Percentiles rank a stretch among this genome's conserved stretches.
These are phyloP conservation scores for Nicotiana otophora DNA, from an alignment of 257 asterid species.

Conservation along the genomic window DNA sequence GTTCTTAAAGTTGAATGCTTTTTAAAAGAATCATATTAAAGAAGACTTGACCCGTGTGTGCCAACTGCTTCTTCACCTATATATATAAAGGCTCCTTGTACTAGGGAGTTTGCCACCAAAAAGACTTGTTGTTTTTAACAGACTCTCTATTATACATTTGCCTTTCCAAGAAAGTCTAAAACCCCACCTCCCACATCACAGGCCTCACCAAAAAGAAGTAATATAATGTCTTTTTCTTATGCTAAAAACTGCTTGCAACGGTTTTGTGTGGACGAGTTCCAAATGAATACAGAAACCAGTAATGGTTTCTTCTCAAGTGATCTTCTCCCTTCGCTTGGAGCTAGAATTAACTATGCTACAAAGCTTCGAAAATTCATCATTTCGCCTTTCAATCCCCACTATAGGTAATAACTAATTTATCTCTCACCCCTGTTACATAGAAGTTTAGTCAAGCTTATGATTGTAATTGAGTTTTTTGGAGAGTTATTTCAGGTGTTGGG, in stretches of 20 bases:
- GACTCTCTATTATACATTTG: neutral
- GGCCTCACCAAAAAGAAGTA: neutral
- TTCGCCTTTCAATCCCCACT: constrained; percentile 68
- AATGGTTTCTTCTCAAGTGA: constrained; percentile 64
- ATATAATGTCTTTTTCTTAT: constrained; percentile 40
- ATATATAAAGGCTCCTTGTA: constrained; percentile 33
- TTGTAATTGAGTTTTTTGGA: neutral
- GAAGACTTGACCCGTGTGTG: constrained; percentile 28
- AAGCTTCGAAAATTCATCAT: constrained; percentile 48
- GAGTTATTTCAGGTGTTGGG: constrained; percentile 67
- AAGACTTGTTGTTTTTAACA: neutral
- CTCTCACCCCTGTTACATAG: neutral
- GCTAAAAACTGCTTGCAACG: constrained; percentile 32
- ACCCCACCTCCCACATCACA: neutral
- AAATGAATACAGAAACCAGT: neutral
- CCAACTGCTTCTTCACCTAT: constrained; percentile 1
- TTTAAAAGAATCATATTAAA: constrained; percentile 31
- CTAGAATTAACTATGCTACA: constrained; percentile 53
- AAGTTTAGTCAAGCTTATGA: neutral
- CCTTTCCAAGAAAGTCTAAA: neutral
- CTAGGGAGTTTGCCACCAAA: constrained; percentile 1
- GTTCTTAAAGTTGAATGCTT: constrained; percentile 8
- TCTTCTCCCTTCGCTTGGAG: constrained; percentile 94
- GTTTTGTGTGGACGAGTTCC: constrained; percentile 7
- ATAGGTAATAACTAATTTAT: constrained; percentile 34